Percentiles rank a stretch among this genome's conserved stretches.
Conservation (phyloP, 2,329 filamentous ascomycete species). For the Xylaria arbuscula region DNA sequence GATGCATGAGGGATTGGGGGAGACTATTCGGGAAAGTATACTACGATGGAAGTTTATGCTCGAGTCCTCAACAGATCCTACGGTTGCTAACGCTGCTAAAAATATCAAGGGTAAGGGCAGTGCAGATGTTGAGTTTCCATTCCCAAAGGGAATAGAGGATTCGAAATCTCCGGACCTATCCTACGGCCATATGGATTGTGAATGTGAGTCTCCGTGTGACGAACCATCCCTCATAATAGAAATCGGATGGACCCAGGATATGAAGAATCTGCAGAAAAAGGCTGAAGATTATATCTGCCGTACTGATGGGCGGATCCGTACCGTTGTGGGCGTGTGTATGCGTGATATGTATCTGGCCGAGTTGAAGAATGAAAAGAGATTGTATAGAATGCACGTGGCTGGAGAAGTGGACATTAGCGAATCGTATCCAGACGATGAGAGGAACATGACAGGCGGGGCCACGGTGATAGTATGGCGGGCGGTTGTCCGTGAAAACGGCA, state of each 20-base stretch:
- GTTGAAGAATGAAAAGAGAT: not conserved
- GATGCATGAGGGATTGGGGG: slow-evolving; percentile 24
- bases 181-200: not conserved
- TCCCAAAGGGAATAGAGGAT: not conserved
- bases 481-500: not conserved
- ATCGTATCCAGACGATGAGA: slow-evolving; percentile 1
- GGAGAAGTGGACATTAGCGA: not conserved
- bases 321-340: not conserved
- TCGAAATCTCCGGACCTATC: slow-evolving; percentile 13
- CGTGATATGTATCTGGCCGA: not conserved
- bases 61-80: slow-evolving; percentile 3
- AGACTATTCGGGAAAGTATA: not conserved
- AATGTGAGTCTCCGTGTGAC: not conserved
- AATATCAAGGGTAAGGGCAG: not conserved
- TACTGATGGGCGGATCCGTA: slow-evolving; percentile 5
- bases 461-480: slow-evolving; percentile 20
- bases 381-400: not conserved
- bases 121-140: slow-evolving; percentile 8
- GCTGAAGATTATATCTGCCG: slow-evolving; percentile 9
- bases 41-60: slow-evolving; percentile 4
- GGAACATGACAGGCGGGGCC: slow-evolving; percentile 7
- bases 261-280: not conserved
- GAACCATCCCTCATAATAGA: not conserved
- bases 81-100: slow-evolving; percentile 2
- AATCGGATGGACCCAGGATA: slow-evolving; percentile 1